phyloP scores from a whole-genome alignment of 2,329 filamentous ascomycete species.

The Aotearoamyces nothofagi region DNA sequence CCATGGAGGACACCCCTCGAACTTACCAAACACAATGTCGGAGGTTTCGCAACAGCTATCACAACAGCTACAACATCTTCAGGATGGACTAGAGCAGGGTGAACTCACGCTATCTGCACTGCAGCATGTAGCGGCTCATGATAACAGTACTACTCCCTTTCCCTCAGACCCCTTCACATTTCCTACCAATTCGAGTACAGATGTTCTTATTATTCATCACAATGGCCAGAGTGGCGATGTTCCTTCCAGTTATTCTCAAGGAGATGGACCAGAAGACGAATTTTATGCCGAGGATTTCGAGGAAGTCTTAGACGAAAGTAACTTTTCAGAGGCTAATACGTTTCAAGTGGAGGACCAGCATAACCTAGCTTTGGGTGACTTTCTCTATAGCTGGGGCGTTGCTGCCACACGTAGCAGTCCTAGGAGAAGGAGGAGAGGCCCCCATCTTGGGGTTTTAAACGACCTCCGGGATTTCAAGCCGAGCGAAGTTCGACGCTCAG shows the following conservation, averaged over 20 bases:
- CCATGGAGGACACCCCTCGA: neutral
- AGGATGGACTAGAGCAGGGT: conserved; percentile 15
- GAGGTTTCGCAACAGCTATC: conserved; percentile 16
- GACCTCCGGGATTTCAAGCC: conserved; percentile 9
- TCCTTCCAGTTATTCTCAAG: neutral
- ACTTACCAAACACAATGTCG: conserved; percentile 11
- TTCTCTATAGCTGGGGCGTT: conserved; percentile 31
- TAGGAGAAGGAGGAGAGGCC: conserved; percentile 7
- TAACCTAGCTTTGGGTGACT: conserved; percentile 33
- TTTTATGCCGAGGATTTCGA: neutral
- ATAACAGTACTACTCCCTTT: conserved; percentile 16
- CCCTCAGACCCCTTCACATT: conserved; percentile 8
- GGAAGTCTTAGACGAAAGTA: conserved; percentile 2
- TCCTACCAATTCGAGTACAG: conserved; percentile 3
- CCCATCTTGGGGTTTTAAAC: conserved; percentile 7
- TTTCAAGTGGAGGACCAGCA: conserved; percentile 20
- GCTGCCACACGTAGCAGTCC: conserved; percentile 3
- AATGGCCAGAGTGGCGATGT: neutral
- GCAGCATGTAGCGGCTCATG: conserved; percentile 8
- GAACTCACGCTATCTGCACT: conserved; percentile 9
- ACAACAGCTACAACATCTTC: conserved; percentile 17
- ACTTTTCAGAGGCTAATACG: conserved; percentile 18
- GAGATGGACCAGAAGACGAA: neutral
- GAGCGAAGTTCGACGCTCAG: conserved; percentile 21
- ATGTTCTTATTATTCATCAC: neutral